Base-by-base conservation (phyloP, 768 basidiomycete genomes). In the Candolleomyces aberdarensis region DNA sequence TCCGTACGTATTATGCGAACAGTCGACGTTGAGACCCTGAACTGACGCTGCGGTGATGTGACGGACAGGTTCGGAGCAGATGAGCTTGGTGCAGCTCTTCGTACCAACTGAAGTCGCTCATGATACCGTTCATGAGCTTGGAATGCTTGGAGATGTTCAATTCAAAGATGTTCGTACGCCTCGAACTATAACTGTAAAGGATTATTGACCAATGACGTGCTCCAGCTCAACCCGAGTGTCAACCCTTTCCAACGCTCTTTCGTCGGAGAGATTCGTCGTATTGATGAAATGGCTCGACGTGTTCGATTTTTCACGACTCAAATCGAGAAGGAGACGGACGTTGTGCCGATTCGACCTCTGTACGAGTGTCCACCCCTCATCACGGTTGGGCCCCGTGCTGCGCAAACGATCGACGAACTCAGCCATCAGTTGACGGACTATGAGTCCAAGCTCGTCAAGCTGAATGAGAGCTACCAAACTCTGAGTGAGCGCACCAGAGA, bases 231-330 rank as follows among this genome's bases (percentile, higher is more conserved):
- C 75, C 93, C 96, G 13, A 85, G 85, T 63, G 87, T 98, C 67
- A 98, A 96, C 74, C 92, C 96, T 17, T 99, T 98, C 79, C 96
- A 99, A 81, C 92, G 97, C 64, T 95, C 96, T 5, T 99, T 96
- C 74, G 93, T 97, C 62, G 93, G 91, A 40, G 96, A 97, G 73
- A 94, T 99, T 65, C 88, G 97, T 41, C 88, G 92, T 64, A 84
- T 96, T 62, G 96, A 97, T 73, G 96, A 99, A 71, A 96, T 96
- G 89, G 89, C 91, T 8, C 91, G 97, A 65, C 91, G 94, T 40
- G 87, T 95, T 54, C 89, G 95, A 59, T 96, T 98, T 75, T 97
- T 98, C 70, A 73, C 82, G 1, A 78, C 83, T 31, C 94, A 98
- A 70, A 94, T 97, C 63, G 84, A 88, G 65, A 91, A 91, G 67